Conservation (phyloP, 1,284 basidiomycete genomes). For the Ganoderma multipileum region DNA sequence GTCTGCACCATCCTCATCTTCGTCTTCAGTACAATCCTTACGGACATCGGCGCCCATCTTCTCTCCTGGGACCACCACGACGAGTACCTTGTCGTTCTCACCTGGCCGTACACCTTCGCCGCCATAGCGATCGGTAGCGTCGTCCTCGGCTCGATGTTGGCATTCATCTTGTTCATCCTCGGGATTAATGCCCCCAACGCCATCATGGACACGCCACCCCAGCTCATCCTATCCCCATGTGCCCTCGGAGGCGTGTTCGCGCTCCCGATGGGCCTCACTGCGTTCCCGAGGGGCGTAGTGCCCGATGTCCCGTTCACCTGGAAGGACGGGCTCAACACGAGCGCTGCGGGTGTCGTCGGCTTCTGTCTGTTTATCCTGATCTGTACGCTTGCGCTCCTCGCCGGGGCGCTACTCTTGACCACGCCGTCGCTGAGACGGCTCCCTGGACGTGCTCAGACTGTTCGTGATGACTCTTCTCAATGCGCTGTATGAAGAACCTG, state of each 20-base stretch:
- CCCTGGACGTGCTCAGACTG: background rate
- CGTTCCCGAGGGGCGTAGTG: background rate
- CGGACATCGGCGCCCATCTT: background rate
- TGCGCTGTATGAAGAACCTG: background rate
- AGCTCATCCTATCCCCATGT: background rate
- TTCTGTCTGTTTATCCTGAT: background rate
- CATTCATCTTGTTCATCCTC: background rate
- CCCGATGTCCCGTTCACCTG: background rate
- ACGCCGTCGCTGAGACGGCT: background rate
- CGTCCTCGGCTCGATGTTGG: background rate
- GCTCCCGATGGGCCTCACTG: background rate
- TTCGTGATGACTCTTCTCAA: background rate
- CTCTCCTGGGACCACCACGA: background rate
- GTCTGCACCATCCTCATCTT: constrained; percentile 1
- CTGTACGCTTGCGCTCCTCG: constrained; percentile 1
- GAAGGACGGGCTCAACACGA: background rate
- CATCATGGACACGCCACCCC: background rate
- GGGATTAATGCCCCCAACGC: background rate
- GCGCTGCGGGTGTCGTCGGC: background rate
- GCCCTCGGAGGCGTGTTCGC: background rate
- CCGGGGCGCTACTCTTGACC: background rate
- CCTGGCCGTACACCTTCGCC: background rate
- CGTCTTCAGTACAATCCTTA: background rate
- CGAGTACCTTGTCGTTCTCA: background rate
- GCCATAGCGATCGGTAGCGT: background rate